Evolutionary conservation across 371 early-diverging fungal genomes (phyloP).

Genomic region (Mortierella sp.): DNA sequence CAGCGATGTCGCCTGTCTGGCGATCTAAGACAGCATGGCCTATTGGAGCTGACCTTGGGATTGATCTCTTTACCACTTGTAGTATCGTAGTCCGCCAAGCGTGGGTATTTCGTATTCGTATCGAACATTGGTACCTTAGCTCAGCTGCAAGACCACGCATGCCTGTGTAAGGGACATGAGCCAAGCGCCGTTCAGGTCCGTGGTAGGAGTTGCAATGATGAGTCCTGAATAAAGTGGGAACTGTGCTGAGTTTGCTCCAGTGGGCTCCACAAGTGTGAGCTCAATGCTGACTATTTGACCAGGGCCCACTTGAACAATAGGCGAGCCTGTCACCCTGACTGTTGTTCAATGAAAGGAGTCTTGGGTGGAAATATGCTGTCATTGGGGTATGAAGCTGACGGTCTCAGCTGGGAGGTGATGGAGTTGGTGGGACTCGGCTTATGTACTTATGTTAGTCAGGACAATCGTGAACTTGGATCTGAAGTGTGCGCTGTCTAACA

Average conservation of each 20-base stretch:
- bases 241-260: constrained; percentile 2
- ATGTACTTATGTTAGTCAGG: constrained; percentile 67
- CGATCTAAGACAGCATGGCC: too few relatives aligned
- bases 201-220: constrained; percentile 13
- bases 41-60: too few relatives aligned
- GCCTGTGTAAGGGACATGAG: constrained; percentile 62
- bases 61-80: too few relatives aligned
- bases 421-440: constrained; percentile 61
- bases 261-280: constrained; percentile 39
- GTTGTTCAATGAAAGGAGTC: constrained; percentile 33
- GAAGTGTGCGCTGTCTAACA: too few relatives aligned
- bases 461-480: too few relatives aligned
- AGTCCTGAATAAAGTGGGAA: constrained; percentile 22
- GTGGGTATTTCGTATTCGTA: too few relatives aligned
- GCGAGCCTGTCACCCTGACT: constrained; percentile 39
- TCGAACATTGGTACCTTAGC: too few relatives aligned
- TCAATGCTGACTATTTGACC: constrained; percentile 48
- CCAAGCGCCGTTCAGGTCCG: constrained; percentile 10
- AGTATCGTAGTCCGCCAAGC: too few relatives aligned
- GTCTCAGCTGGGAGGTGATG: constrained; percentile 57
- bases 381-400: constrained; percentile 56
- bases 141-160: too few relatives aligned
- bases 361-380: constrained; percentile 30
- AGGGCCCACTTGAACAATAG: constrained; percentile 36
- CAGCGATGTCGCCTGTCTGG: too few relatives aligned